Evolutionary conservation across 306 rosid species (phyloP).

Genomic region (Malus asiatica): DNA sequence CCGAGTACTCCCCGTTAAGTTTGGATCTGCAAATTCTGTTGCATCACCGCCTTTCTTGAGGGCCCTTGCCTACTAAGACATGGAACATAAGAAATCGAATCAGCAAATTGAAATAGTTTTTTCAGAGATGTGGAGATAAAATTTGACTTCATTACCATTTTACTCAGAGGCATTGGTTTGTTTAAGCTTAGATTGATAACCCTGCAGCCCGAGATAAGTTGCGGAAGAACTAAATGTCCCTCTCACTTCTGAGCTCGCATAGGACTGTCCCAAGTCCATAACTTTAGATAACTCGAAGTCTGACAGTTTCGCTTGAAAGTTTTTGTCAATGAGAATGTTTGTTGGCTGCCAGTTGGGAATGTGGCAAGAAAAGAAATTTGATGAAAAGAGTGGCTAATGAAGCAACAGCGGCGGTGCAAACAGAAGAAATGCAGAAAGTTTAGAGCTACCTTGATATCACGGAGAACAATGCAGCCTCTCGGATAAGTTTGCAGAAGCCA

Average conservation of each 20-base stretch:
- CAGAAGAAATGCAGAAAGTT: neutral
- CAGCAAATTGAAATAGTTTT: neutral
- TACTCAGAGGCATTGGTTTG: slow-evolving; percentile 40
- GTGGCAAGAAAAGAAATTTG: neutral
- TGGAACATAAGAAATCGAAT: neutral
- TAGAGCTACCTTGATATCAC: slow-evolving; percentile 53
- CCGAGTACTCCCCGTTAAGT: slow-evolving; percentile 40
- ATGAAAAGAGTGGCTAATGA: neutral
- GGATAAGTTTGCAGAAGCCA: slow-evolving; percentile 56
- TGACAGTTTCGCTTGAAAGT: slow-evolving; percentile 57
- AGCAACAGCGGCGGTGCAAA: neutral
- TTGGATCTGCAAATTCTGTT: slow-evolving; percentile 47
- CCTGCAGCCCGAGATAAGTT: slow-evolving; percentile 56
- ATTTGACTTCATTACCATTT: slow-evolving; percentile 32
- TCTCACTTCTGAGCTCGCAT: slow-evolving; percentile 65
- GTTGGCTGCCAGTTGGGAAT: slow-evolving; percentile 43
- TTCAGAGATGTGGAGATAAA: neutral
- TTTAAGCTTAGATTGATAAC: slow-evolving; percentile 34
- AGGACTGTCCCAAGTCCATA: slow-evolving; percentile 46
- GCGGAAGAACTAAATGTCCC: slow-evolving; percentile 61
- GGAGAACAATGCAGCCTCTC: slow-evolving; percentile 61
- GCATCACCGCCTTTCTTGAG: slow-evolving; percentile 29
- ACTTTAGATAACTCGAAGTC: slow-evolving; percentile 65
- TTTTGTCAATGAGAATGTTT: slow-evolving; percentile 47
- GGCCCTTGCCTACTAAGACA: slow-evolving; percentile 34